phyloP scores from a whole-genome alignment of 75 land plant genomes.

The Cupressus sempervirens region DNA sequence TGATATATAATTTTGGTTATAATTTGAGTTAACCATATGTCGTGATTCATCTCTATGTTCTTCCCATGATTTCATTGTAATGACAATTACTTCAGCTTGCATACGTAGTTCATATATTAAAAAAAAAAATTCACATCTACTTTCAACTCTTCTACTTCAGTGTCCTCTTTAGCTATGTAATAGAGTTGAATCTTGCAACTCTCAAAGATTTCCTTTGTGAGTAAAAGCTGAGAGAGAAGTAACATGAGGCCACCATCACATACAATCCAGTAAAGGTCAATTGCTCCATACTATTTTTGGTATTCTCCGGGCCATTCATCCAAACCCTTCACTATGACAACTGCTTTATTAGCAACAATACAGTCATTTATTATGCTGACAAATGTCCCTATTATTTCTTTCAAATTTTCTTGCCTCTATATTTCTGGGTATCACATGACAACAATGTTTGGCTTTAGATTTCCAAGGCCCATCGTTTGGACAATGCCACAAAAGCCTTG shows the following conservation, averaged over 20 bases:
- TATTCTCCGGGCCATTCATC: constrained; percentile 99
- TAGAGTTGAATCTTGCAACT: constrained; percentile 99
- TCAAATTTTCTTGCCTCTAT: constrained; percentile 90
- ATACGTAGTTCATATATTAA: constrained; percentile 91
- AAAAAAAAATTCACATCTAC: constrained; percentile 76
- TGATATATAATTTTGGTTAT: no score
- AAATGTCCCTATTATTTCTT: constrained; percentile 71
- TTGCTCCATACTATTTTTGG: constrained; percentile 94
- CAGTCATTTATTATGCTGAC: constrained; percentile 97
- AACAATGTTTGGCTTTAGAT: constrained; percentile 96
- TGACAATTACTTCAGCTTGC: constrained; percentile 97
- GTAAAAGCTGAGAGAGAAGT: constrained; percentile 89
- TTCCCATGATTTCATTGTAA: constrained; percentile 97
- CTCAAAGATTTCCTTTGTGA: constrained; percentile 93
- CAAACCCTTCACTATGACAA: constrained; percentile 95
- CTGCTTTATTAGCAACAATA: constrained; percentile 96
- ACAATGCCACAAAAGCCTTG: constrained; percentile 90
- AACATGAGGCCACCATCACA: constrained; percentile 99
- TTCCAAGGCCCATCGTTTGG: constrained; percentile 99
- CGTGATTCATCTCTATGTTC: no score
- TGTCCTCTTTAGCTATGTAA: constrained; percentile 96
- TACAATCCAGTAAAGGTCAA: constrained; percentile 98
- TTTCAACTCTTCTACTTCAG: constrained; percentile 89
- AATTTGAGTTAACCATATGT: no score
- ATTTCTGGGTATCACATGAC: constrained; percentile 99